Evolutionary conservation across 2,329 filamentous ascomycete genomes (phyloP), one percentile per base, ranked within the genome.

Genomic region (Diaporthe humulicola): DNA sequence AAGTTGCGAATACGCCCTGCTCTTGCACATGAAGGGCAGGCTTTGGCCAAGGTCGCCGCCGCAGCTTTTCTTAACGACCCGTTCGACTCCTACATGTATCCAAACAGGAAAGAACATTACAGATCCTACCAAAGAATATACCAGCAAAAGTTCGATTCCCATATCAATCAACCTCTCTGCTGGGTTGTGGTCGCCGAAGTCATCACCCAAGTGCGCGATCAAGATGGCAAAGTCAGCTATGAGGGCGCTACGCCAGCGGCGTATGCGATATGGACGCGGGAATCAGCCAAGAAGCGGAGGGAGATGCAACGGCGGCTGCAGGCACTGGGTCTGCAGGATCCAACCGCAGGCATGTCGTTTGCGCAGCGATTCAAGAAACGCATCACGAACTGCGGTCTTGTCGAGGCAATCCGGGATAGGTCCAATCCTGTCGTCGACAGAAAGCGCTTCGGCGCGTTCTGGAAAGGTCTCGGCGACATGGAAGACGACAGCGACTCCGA

Each of bases 41-140:
- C 58, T 12, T 15, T 64, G 25, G 38, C 58, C n/a, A 64, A 45
- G 10, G 38, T 64, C 38, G 58, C 38, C 3, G 58, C 58, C 5
- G 58, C 58, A 22, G 58, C 58, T 17, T 64, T 64, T 15, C 1
- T 30, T 5, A 2, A 45, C 38, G 58, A 64, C 38, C 58, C 38
- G 4, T 64, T 64, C 25, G 58, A 64, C 25, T 42, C 58, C 3
- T 64, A 45, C 8, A 64, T 64, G 58, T 64, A 64, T n/a, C 58
- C 58, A 45, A 22, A 28, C 3, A 64, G 58, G 17, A 64, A 45
- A 6, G 14, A 64, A 12, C 36, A 64, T n/a, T 45, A 42, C 58
- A 42, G 17, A 14, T 64, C 36, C 8, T 64, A 64, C 38, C 38
- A 64, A 9, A 28, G 38, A 22, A 12, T 64, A 45, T 64, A 64